These are phyloP conservation scores for Oryza coarctata DNA, from an alignment of 176 grass and related monocot species.

Conservation along the genomic window DNA sequence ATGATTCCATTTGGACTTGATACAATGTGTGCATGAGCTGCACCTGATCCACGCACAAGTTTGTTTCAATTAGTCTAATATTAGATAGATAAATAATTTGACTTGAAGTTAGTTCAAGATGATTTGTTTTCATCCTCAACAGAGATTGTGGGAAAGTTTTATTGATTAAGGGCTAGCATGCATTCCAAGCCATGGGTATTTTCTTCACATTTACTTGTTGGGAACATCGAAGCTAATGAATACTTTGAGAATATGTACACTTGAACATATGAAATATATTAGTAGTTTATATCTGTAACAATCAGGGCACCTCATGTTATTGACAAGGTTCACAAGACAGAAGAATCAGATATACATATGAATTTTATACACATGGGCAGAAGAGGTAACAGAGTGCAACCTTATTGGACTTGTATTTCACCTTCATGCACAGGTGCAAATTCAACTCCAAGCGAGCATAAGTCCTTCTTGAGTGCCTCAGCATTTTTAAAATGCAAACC, in stretches of 20 bases:
- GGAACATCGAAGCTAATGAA: background rate
- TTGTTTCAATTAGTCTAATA: background rate
- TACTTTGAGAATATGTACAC: background rate
- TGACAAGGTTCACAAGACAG: conserved; percentile 27
- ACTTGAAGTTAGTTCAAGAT: background rate
- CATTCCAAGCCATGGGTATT: background rate
- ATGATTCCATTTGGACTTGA: background rate
- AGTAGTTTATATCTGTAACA: background rate
- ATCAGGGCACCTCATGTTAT: background rate
- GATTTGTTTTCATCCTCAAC: conserved; percentile 18
- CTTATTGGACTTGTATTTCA: conserved; percentile 37
- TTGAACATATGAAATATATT: background rate
- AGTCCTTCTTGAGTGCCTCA: conserved; percentile 59
- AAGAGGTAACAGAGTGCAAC: background rate
- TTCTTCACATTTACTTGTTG: background rate
- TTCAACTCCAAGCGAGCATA: conserved; percentile 74
- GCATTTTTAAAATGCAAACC: conserved; percentile 84
- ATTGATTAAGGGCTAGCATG: background rate
- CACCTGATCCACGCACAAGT: background rate
- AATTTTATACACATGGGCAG: background rate
- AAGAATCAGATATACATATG: background rate
- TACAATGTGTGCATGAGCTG: background rate
- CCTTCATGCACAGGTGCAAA: conserved; percentile 34
- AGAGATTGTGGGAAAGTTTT: background rate
- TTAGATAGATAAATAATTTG: background rate